Conservation (phyloP, 2,329 filamentous ascomycete genomes). For the Colletotrichum noveboracense region DNA sequence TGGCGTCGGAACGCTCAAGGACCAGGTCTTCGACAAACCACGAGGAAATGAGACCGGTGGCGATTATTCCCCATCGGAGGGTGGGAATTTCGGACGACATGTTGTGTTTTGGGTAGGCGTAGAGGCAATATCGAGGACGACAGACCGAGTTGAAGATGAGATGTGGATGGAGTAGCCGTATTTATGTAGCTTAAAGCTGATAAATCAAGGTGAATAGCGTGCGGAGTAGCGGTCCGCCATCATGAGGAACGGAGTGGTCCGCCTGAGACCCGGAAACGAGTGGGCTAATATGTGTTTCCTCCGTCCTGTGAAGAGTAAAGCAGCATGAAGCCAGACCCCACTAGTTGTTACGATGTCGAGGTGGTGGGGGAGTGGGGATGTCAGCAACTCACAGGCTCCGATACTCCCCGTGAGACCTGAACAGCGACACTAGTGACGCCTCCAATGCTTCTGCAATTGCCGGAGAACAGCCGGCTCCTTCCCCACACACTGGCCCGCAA, state of each 20-base stretch:
- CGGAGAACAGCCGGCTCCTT: not conserved
- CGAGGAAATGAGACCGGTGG: conserved; percentile 18
- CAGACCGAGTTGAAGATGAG: not conserved
- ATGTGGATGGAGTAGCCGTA: not conserved
- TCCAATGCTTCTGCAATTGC: not conserved
- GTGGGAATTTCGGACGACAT: conserved; percentile 21
- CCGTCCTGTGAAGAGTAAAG: not conserved
- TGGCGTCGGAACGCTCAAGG: conserved; percentile 35
- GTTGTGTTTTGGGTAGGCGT: not conserved
- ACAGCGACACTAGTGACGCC: not conserved
- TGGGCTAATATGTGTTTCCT: not conserved
- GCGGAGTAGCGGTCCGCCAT: not conserved
- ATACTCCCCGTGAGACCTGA: not conserved
- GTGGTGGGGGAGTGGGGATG: not conserved
- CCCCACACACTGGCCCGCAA: not conserved
- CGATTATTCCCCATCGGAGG: conserved; percentile 39
- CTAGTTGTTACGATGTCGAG: not conserved
- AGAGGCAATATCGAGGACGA: not conserved
- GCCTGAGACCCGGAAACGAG: not conserved
- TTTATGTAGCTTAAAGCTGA: not conserved
- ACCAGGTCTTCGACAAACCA: conserved; percentile 47
- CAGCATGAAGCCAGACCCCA: not conserved
- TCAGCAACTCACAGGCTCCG: not conserved
- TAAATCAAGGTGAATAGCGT: not conserved
- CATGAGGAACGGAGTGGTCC: not conserved